A percentile compares a stretch with the other conserved stretches of the same genome.
These are phyloP conservation scores for Durotheca rogersii DNA, from an alignment of 495 filamentous ascomycete genomes.

Conservation along the genomic window DNA sequence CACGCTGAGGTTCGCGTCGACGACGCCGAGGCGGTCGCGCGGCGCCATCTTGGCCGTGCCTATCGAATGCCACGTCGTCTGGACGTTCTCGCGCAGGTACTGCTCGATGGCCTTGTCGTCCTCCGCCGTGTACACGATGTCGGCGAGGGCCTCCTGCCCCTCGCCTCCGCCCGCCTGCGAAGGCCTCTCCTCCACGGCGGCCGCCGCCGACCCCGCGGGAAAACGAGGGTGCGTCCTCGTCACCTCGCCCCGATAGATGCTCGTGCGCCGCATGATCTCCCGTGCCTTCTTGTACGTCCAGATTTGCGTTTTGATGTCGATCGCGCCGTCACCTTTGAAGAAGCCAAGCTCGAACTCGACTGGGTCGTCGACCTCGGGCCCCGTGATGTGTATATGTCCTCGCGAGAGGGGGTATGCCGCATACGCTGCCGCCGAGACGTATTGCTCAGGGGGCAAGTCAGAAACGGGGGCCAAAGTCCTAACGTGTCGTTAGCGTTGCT, in stretches of 20 bases:
- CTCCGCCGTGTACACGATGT: conserved; percentile 51
- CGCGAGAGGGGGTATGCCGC: conserved; percentile 57
- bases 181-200: conserved; percentile 34
- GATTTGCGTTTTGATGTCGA: conserved; percentile 47
- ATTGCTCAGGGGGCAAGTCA: conserved; percentile 39
- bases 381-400: conserved; percentile 57
- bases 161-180: background rate
- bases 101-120: conserved; percentile 55
- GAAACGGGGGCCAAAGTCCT: conserved; percentile 32
- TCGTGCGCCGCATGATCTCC: conserved; percentile 57
- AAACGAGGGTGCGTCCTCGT: conserved; percentile 53
- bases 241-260: conserved; percentile 55
- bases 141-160: conserved; percentile 6
- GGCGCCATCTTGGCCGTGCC: conserved; percentile 54
- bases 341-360: conserved; percentile 47
- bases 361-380: conserved; percentile 34
- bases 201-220: conserved; percentile 45
- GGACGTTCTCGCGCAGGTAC: conserved; percentile 46
- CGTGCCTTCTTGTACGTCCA: conserved; percentile 58
- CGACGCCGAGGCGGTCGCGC: conserved; percentile 49
- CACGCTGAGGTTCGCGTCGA: conserved; percentile 50
- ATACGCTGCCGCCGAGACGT: conserved; percentile 39
- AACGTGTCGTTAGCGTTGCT: background rate
- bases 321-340: conserved; percentile 42
- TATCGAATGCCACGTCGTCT: conserved; percentile 55